phyloP scores from a whole-genome alignment of 768 basidiomycete species.

The Exidia glandulosa region DNA sequence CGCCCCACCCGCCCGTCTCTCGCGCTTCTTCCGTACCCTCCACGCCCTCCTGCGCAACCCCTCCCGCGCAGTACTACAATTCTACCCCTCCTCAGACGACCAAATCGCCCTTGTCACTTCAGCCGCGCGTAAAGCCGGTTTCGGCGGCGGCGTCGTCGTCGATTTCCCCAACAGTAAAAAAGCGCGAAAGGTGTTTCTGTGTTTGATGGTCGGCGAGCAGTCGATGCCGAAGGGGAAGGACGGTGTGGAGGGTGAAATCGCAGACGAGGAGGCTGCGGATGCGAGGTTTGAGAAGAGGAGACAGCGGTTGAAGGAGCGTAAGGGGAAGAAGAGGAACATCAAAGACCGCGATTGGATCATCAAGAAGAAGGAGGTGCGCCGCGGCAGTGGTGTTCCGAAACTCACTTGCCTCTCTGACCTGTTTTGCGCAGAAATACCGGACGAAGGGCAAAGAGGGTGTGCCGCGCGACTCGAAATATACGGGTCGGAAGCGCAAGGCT shows the following conservation, averaged over 20 bases:
- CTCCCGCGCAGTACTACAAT: slow-evolving; percentile 72
- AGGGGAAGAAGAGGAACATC: slow-evolving; percentile 50
- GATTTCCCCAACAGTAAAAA: slow-evolving; percentile 98
- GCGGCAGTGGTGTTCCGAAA: no score
- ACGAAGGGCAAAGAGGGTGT: slow-evolving; percentile 78
- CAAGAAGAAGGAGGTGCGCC: slow-evolving; percentile 91
- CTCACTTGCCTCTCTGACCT: not conserved
- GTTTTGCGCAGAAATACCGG: slow-evolving; percentile 52
- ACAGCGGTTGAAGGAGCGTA: slow-evolving; percentile 40
- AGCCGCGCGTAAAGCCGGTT: slow-evolving; percentile 87
- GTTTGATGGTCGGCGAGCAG: slow-evolving; percentile 81
- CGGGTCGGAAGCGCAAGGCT: slow-evolving; percentile 77
- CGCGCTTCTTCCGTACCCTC: slow-evolving; percentile 86
- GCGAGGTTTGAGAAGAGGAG: slow-evolving; percentile 71
- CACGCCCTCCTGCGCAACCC: slow-evolving; percentile 80
- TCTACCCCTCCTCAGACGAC: slow-evolving; percentile 59
- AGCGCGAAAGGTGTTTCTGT: slow-evolving; percentile 88
- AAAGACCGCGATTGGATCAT: slow-evolving; percentile 79
- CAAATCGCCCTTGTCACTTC: slow-evolving; percentile 93
- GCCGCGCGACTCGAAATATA: slow-evolving; percentile 78
- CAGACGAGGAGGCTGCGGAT: slow-evolving; percentile 36
- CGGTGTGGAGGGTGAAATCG: slow-evolving; percentile 59
- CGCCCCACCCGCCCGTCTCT: slow-evolving; percentile 76
- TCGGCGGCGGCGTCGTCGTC: slow-evolving; percentile 91
- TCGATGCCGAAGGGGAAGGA: slow-evolving; percentile 47